phyloP scores from a whole-genome alignment of 2,329 filamentous ascomycete species.

The Nannizziopsis barbatae region DNA sequence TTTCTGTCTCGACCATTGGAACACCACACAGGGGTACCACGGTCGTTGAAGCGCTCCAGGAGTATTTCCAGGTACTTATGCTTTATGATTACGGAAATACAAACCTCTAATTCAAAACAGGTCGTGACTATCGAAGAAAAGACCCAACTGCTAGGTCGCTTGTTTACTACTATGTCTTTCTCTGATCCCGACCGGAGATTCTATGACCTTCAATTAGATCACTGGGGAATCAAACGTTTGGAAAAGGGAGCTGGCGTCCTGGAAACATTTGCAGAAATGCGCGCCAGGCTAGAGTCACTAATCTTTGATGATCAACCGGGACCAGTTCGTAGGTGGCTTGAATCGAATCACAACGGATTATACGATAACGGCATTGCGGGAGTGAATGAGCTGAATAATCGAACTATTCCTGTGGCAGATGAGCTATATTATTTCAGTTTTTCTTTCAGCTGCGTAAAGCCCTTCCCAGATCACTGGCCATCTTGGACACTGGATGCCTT shows the following conservation, averaged over 20 bases:
- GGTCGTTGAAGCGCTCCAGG: not conserved
- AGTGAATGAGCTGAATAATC: not conserved
- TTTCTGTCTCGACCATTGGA: not conserved
- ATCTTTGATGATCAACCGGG: not conserved
- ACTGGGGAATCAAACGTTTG: not conserved
- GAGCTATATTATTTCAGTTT: not conserved
- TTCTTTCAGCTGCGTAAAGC: not conserved
- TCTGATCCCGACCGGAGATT: not conserved
- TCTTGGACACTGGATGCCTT: not conserved
- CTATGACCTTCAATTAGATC: not conserved
- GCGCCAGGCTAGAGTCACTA: not conserved
- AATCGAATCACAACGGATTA: not conserved
- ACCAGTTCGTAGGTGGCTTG: not conserved
- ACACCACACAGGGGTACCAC: not conserved
- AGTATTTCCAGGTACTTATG: not conserved
- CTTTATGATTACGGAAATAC: not conserved
- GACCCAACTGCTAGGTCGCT: not conserved
- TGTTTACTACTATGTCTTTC: not conserved
- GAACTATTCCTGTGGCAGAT: not conserved
- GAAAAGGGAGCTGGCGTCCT: not conserved
- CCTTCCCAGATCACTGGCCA: not conserved
- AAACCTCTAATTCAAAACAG: not conserved
- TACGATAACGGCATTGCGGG: not conserved
- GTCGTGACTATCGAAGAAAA: not conserved
- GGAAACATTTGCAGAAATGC: not conserved